Percentiles rank a stretch among this genome's conserved stretches.
These are phyloP conservation scores for Gossypium schwendimanii DNA, from an alignment of 441 rosid genomes.

Conservation along the genomic window DNA sequence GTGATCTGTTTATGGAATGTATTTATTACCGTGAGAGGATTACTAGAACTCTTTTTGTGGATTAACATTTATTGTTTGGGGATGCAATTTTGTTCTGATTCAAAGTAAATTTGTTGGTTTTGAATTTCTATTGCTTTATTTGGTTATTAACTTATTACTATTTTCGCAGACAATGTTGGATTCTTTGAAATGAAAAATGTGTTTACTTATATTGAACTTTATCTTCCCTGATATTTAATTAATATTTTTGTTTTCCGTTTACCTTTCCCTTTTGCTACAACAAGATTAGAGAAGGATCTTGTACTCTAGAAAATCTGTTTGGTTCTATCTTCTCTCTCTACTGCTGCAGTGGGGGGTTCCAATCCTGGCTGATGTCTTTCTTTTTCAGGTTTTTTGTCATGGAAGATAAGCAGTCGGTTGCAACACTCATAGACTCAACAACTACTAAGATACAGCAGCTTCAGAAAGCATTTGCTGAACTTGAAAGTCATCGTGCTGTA, in stretches of 20 bases:
- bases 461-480: slow-evolving; percentile 97
- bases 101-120: neutral
- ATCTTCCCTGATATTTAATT: neutral
- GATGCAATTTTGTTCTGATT: neutral
- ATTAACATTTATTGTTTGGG: neutral
- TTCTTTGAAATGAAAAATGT: neutral
- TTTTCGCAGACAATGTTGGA: neutral
- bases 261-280: neutral
- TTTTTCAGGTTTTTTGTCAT: slow-evolving; percentile 35
- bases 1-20: neutral
- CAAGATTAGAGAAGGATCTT: neutral
- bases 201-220: neutral
- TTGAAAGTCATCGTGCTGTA: slow-evolving; percentile 79
- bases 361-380: neutral
- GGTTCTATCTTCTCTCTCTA: neutral
- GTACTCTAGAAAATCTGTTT: neutral
- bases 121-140: neutral
- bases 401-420: slow-evolving; percentile 72
- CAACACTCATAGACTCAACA: slow-evolving; percentile 73
- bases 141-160: neutral
- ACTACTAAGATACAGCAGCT: slow-evolving; percentile 89
- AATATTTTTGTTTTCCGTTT: neutral
- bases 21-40: neutral
- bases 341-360: neutral
- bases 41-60: neutral